Evolutionary conservation across 805 yeast species (phyloP).

Genomic region (Ogataea glucozyma): DNA sequence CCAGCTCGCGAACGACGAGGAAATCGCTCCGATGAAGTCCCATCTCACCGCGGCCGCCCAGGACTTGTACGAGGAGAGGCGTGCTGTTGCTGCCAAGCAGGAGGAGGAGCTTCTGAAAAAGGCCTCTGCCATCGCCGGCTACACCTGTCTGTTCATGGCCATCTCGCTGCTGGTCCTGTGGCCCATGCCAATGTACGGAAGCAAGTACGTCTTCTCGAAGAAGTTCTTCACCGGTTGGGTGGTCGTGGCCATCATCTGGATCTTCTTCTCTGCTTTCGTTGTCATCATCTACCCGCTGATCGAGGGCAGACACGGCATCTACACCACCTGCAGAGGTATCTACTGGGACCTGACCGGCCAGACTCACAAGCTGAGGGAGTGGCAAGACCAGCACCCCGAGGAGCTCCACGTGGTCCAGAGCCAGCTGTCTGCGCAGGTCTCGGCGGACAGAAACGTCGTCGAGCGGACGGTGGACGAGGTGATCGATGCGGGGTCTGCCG

Average conservation of each 20-base stretch:
- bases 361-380: slow-evolving; percentile 64
- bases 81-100: slow-evolving; percentile 33
- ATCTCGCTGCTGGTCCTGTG: slow-evolving; percentile 68
- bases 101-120: slow-evolving; percentile 54
- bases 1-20: slow-evolving; percentile 29
- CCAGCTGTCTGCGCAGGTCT: slow-evolving; percentile 51
- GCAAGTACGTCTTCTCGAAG: slow-evolving; percentile 71
- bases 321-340: slow-evolving; percentile 67
- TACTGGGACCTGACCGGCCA: slow-evolving; percentile 88
- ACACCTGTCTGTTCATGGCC: slow-evolving; percentile 60
- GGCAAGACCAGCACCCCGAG: slow-evolving; percentile 78
- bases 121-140: slow-evolving; percentile 63
- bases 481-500: slow-evolving; percentile 9
- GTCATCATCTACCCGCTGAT: slow-evolving; percentile 70
- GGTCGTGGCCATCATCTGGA: slow-evolving; percentile 78
- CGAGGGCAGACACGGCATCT: slow-evolving; percentile 72
- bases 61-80: slow-evolving; percentile 22
- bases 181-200: slow-evolving; percentile 96
- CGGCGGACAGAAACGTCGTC: slow-evolving; percentile 25
- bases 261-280: slow-evolving; percentile 62
- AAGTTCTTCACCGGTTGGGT: slow-evolving; percentile 89
- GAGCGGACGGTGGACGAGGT: slow-evolving; percentile 15
- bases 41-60: slow-evolving; percentile 34
- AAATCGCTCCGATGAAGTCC: slow-evolving; percentile 31
- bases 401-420: slow-evolving; percentile 70